Conservation (phyloP, 345 rosid genomes). For the Bruguiera gymnorhiza region DNA sequence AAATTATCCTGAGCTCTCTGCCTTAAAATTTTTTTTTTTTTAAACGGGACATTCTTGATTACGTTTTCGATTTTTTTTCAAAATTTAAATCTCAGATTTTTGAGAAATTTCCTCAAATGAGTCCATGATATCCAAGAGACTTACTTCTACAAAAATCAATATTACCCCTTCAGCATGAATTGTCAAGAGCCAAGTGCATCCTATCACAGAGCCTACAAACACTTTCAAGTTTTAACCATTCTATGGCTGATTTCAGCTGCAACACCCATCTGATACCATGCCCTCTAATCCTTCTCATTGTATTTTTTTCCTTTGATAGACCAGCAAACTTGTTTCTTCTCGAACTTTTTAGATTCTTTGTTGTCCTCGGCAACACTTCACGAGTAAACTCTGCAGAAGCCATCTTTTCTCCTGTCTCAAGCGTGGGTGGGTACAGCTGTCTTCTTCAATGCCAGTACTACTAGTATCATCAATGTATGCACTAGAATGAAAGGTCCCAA, state of each 20-base stretch:
- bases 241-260: constrained; percentile 50
- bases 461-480: background rate
- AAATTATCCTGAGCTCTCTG: too few relatives aligned
- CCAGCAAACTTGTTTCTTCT: constrained; percentile 23
- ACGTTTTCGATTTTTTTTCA: too few relatives aligned
- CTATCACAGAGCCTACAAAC: too few relatives aligned
- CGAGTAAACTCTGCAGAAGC: background rate
- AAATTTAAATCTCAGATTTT: too few relatives aligned
- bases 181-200: too few relatives aligned
- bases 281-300: constrained; percentile 42
- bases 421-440: background rate
- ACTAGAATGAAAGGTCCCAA: background rate
- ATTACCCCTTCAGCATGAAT: too few relatives aligned
- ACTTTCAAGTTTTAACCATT: too few relatives aligned
- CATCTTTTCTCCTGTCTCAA: background rate
- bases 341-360: constrained; percentile 13
- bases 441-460: background rate
- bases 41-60: too few relatives aligned
- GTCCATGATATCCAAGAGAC: too few relatives aligned
- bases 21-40: too few relatives aligned
- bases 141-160: too few relatives aligned
- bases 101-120: too few relatives aligned
- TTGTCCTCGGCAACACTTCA: background rate
- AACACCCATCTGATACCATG: constrained; percentile 36
- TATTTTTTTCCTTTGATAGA: constrained; percentile 39